phyloP scores from a whole-genome alignment of 768 basidiomycete species.

The Pleurotus eryngii region DNA sequence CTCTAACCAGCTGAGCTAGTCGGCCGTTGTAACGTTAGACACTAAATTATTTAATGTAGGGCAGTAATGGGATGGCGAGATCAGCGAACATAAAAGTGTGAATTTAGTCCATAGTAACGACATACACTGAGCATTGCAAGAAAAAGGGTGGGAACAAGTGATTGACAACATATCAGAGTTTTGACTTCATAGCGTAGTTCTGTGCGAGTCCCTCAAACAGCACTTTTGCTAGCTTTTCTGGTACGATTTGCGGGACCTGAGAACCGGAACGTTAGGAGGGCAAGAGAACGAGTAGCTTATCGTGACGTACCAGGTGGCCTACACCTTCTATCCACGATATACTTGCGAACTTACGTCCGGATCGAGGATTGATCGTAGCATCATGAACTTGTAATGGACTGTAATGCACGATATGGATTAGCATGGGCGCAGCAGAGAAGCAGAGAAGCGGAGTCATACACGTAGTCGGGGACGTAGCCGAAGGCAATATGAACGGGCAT shows the following conservation, averaged over 20 bases:
- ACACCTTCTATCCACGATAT: constrained; percentile 21
- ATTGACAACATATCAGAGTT: neutral
- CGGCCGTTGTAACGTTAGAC: constrained; percentile 40
- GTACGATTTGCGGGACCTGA: constrained; percentile 14
- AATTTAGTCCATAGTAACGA: too few species aligned
- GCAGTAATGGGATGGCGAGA: too few species aligned
- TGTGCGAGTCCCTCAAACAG: constrained; percentile 8
- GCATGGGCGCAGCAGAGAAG: neutral
- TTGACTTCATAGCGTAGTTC: neutral
- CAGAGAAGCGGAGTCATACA: constrained; percentile 35
- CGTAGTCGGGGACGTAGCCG: constrained; percentile 47
- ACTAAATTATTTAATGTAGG: neutral
- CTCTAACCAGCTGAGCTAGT: constrained; percentile 95
- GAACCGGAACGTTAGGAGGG: too few species aligned
- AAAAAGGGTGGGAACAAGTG: too few species aligned
- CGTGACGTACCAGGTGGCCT: constrained; percentile 29
- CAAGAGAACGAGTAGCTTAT: too few species aligned
- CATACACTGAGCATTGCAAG: too few species aligned
- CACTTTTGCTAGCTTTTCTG: constrained; percentile 10
- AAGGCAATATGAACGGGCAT: constrained; percentile 54
- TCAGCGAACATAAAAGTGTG: too few species aligned
- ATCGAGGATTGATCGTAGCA: constrained; percentile 29
- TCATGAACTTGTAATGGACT: constrained; percentile 35
- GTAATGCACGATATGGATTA: neutral
- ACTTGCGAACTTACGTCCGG: constrained; percentile 33